Percentiles rank a stretch among this genome's conserved stretches.
These are phyloP conservation scores for Exidia glandulosa DNA, from an alignment of 768 basidiomycete species.

Conservation along the genomic window DNA sequence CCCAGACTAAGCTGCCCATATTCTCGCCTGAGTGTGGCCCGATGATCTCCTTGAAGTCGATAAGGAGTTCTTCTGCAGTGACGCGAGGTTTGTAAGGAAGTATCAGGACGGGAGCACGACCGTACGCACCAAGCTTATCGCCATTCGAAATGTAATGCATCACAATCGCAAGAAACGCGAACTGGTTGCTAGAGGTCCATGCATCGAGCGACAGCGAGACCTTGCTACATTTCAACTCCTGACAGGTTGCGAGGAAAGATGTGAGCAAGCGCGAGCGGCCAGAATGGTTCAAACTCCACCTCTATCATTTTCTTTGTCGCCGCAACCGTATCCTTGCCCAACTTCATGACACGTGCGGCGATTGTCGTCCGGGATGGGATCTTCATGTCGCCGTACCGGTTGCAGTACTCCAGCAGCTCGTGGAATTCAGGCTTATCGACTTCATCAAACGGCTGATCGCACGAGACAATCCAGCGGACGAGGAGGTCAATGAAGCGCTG, in stretches of 20 bases:
- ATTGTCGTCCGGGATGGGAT: background rate
- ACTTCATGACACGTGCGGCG: background rate
- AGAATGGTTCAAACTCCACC: background rate
- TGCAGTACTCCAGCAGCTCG: background rate
- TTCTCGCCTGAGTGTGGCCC: slow-evolving; percentile 25
- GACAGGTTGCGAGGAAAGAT: background rate
- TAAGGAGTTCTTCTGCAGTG: slow-evolving; percentile 2
- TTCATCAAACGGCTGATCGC: slow-evolving; percentile 6
- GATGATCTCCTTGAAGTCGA: slow-evolving; percentile 26
- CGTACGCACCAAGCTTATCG: slow-evolving; percentile 12
- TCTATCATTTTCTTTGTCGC: background rate
- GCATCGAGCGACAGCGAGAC: slow-evolving; percentile 14
- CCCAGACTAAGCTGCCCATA: slow-evolving; percentile 25
- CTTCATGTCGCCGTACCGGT: background rate
- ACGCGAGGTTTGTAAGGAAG: background rate
- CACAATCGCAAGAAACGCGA: slow-evolving; percentile 17
- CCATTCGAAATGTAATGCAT: slow-evolving; percentile 15
- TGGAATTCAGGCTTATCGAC: slow-evolving; percentile 4
- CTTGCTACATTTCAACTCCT: slow-evolving; percentile 10
- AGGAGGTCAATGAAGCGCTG: no score
- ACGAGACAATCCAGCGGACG: background rate
- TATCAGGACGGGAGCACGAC: background rate
- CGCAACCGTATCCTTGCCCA: background rate
- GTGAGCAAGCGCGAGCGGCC: background rate
- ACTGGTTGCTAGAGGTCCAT: slow-evolving; percentile 19